Conservation (phyloP, 371 early-diverging fungal genomes). For the Sporodiniella umbellata region DNA sequence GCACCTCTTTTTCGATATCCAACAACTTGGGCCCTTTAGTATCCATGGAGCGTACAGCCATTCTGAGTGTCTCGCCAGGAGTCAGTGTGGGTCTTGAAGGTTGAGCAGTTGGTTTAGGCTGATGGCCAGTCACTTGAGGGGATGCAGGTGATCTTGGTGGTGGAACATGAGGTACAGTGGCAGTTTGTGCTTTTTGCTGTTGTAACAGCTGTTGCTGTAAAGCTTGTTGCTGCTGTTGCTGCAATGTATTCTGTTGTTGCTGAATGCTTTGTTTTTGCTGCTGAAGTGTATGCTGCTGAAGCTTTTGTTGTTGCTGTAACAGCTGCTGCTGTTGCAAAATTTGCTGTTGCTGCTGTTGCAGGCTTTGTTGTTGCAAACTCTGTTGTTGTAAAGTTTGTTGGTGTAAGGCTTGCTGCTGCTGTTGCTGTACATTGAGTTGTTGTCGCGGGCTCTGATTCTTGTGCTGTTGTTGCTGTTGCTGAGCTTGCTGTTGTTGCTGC, state of each 20-base stretch:
- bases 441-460: constrained; percentile 2
- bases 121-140: neutral
- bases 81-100: constrained; percentile 15
- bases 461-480: constrained; percentile 16
- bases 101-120: neutral
- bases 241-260: neutral
- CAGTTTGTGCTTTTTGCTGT: neutral
- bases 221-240: neutral
- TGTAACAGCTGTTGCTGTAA: constrained; percentile 7
- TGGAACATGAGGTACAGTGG: constrained; percentile 1
- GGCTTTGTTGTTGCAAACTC: constrained; percentile 16
- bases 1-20: constrained; percentile 38
- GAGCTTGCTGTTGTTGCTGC: constrained; percentile 10
- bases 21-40: constrained; percentile 22
- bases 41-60: constrained; percentile 15
- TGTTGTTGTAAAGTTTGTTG: constrained; percentile 25
- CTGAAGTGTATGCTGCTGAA: constrained; percentile 2
- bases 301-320: constrained; percentile 1
- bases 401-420: constrained; percentile 8
- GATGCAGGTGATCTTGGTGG: neutral
- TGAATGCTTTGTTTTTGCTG: constrained; percentile 8
- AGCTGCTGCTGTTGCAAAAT: constrained; percentile 4
- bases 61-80: neutral
- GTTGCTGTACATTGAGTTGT: constrained; percentile 10
- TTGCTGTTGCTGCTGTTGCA: constrained; percentile 4